phyloP scores from a whole-genome alignment of 129 eudicot genomes.

The sunflower (Helianthus annuus) region DNA sequence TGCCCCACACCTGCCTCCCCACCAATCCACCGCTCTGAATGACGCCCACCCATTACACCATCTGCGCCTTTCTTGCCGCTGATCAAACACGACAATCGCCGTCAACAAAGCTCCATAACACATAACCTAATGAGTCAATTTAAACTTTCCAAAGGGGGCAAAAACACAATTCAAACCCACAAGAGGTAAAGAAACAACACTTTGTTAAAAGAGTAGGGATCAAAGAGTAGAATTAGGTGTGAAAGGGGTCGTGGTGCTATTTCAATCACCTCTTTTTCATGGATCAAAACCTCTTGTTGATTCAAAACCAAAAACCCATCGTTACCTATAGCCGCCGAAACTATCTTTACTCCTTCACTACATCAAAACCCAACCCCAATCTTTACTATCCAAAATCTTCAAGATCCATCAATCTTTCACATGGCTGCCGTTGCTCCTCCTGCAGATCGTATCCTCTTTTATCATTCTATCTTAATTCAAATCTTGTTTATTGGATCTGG shows the following conservation, averaged over 20 bases:
- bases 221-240: neutral
- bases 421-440: constrained; percentile 71
- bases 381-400: constrained; percentile 13
- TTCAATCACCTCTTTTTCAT: constrained; percentile 40
- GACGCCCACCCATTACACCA: too few relatives aligned
- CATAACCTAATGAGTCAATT: too few relatives aligned
- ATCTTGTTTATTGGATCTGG: constrained; percentile 8
- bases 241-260: constrained; percentile 37
- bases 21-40: too few relatives aligned
- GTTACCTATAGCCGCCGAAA: constrained; percentile 29
- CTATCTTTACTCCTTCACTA: neutral
- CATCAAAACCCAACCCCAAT: constrained; percentile 22
- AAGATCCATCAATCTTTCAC: constrained; percentile 29
- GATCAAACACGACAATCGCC: too few relatives aligned
- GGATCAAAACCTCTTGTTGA: constrained; percentile 35
- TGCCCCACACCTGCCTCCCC: too few relatives aligned
- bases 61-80: too few relatives aligned
- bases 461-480: neutral
- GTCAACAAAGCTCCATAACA: too few relatives aligned
- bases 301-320: constrained; percentile 44
- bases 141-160: neutral
- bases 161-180: neutral
- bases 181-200: neutral
- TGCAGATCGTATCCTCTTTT: constrained; percentile 70
- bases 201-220: neutral